A percentile compares a stretch with the other conserved stretches of the same genome.
These are phyloP conservation scores for Scedosporium apiospermum DNA, from an alignment of 2,329 filamentous ascomycete species.

Conservation along the genomic window DNA sequence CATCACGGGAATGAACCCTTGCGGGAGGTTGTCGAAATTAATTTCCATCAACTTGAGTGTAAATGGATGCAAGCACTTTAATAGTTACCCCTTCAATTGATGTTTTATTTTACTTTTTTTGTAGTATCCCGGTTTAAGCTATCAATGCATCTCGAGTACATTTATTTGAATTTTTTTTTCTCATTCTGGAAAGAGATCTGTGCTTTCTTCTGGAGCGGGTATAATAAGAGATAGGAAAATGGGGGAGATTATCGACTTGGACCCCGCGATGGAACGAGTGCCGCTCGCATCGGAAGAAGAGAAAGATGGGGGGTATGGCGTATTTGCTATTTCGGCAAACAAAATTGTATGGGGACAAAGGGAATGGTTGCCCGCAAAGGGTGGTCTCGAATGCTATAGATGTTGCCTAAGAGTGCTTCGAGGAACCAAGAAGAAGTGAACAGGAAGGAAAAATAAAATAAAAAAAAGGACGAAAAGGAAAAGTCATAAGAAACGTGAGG, in stretches of 20 bases:
- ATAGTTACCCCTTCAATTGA: not conserved
- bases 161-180: not conserved
- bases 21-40: too few species aligned
- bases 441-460: not conserved
- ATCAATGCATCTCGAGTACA: not conserved
- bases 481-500: not conserved
- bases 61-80: not conserved
- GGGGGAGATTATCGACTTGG: not conserved
- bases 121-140: not conserved
- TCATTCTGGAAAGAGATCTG: not conserved
- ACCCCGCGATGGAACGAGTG: not conserved
- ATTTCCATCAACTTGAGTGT: too few species aligned
- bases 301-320: not conserved
- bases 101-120: not conserved
- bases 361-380: not conserved
- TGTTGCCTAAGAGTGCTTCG: not conserved
- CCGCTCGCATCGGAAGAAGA: not conserved
- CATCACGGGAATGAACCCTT: too few species aligned
- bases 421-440: not conserved
- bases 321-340: not conserved
- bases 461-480: conserved; percentile 3
- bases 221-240: not conserved
- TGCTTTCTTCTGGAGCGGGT: too few species aligned
- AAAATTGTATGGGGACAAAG: not conserved
- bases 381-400: not conserved